phyloP scores from a whole-genome alignment of 1,139 yeast genomes.

The Pneumocystis wakefieldiae region DNA sequence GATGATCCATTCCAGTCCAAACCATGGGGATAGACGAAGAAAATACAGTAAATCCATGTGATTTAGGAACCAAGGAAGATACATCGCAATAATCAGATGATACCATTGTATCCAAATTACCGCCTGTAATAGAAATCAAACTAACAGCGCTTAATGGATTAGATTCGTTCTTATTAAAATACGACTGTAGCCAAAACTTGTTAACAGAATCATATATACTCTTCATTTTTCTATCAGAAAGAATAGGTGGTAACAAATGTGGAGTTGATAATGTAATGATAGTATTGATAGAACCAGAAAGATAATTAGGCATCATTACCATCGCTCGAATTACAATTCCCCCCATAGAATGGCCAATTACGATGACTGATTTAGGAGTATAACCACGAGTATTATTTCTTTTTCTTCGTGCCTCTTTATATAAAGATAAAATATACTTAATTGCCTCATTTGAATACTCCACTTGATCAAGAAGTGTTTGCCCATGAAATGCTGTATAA shows the following conservation, averaged over 20 bases:
- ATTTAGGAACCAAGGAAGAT: constrained; percentile 53
- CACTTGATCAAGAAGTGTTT: constrained; percentile 85
- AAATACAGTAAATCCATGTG: constrained; percentile 70
- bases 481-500: constrained; percentile 90
- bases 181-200: constrained; percentile 64
- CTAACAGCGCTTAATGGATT: constrained; percentile 24
- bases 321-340: constrained; percentile 79
- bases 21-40: constrained; percentile 80
- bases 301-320: constrained; percentile 64
- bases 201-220: constrained; percentile 61
- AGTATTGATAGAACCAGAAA: constrained; percentile 58
- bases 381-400: constrained; percentile 13
- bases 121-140: constrained; percentile 73
- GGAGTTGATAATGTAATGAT: constrained; percentile 84
- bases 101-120: constrained; percentile 60
- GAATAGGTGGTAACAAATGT: constrained; percentile 85
- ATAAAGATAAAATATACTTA: constrained; percentile 53
- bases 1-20: constrained; percentile 91
- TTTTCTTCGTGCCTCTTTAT: constrained; percentile 25
- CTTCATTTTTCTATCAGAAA: constrained; percentile 80
- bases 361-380: constrained; percentile 53
- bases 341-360: constrained; percentile 94
- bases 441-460: constrained; percentile 85
- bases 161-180: constrained; percentile 16
- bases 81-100: constrained; percentile 86